phyloP scores from a whole-genome alignment of 1,284 basidiomycete genomes.

The Leccinum subrobustum region DNA sequence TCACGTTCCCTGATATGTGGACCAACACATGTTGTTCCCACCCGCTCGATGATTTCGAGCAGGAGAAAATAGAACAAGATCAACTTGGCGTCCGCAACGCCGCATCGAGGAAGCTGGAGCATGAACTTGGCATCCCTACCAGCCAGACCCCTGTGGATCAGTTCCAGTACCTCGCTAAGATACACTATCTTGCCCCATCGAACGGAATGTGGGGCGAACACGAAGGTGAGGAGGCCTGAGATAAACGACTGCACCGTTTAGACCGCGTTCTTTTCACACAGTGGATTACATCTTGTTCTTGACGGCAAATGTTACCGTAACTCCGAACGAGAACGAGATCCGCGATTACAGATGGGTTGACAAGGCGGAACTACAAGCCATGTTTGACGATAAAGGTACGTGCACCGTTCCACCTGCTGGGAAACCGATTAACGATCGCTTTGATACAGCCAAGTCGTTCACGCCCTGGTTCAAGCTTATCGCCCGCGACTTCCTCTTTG shows the following conservation, averaged over 20 bases:
- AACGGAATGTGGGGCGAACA: slow-evolving; percentile 97
- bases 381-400: slow-evolving; percentile 85
- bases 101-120: slow-evolving; percentile 92
- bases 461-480: slow-evolving; percentile 99
- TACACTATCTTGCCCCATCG: slow-evolving; percentile 97
- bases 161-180: slow-evolving; percentile 94
- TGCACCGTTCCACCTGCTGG: slow-evolving; percentile 3
- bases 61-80: slow-evolving; percentile 75
- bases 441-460: slow-evolving; percentile 72
- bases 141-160: slow-evolving; percentile 78
- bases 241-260: not conserved
- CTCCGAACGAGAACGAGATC: slow-evolving; percentile 90
- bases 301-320: slow-evolving; percentile 85
- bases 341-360: slow-evolving; percentile 90
- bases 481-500: slow-evolving; percentile 93
- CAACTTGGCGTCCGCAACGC: slow-evolving; percentile 88
- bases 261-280: slow-evolving; percentile 34
- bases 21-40: slow-evolving; percentile 99
- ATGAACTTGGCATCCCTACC: slow-evolving; percentile 92
- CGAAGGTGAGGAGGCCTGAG: slow-evolving; percentile 66
- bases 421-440: slow-evolving; percentile 9
- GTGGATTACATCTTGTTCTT: slow-evolving; percentile 99
- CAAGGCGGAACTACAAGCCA: slow-evolving; percentile 83
- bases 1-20: slow-evolving; percentile 99
- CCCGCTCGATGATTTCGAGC: slow-evolving; percentile 88